A percentile compares a stretch with the other conserved stretches of the same genome.
phyloP scores from a whole-genome alignment of 2,329 filamentous ascomycete genomes.

The Calonectria pseudoreteaudii region DNA sequence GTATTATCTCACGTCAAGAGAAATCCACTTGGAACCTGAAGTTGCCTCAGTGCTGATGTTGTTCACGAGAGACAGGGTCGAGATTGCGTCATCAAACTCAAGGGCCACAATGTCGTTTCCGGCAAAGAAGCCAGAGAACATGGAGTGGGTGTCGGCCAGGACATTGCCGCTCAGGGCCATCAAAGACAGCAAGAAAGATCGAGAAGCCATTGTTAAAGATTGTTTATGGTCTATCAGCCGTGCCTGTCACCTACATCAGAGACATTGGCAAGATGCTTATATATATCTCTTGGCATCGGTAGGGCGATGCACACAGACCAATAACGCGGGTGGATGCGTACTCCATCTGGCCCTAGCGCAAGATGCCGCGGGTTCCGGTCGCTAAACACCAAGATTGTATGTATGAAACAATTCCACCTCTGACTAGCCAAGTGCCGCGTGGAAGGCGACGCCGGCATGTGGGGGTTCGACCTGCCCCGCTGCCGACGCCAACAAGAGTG shows the following conservation, averaged over 20 bases:
- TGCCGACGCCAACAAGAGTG: too few relatives aligned
- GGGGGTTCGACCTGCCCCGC: not conserved
- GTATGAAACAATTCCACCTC: not conserved
- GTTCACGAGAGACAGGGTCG: slow-evolving; percentile 5
- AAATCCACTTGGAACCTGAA: slow-evolving; percentile 13
- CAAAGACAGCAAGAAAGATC: slow-evolving; percentile 1
- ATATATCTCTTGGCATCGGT: slow-evolving; percentile 8
- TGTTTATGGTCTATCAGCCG: not conserved
- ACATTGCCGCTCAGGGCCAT: slow-evolving; percentile 12
- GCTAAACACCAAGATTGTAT: not conserved
- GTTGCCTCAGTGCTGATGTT: not conserved
- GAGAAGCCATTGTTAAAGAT: not conserved
- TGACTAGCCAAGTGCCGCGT: not conserved
- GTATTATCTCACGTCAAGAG: slow-evolving; percentile 2
- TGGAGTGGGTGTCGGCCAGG: slow-evolving; percentile 12
- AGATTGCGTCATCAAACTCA: slow-evolving; percentile 12
- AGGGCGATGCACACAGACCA: not conserved
- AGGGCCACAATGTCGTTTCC: slow-evolving; percentile 17
- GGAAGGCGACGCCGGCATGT: slow-evolving; percentile 8
- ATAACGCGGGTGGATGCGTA: not conserved
- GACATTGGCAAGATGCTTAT: not conserved
- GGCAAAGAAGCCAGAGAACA: slow-evolving; percentile 27
- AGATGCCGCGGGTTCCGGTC: slow-evolving; percentile 1
- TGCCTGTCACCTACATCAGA: not conserved
- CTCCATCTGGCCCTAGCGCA: not conserved